A percentile compares a stretch with the other conserved stretches of the same genome.
Conservation (phyloP, 805 yeast genomes). For the Ogataea paradorogensis region DNA sequence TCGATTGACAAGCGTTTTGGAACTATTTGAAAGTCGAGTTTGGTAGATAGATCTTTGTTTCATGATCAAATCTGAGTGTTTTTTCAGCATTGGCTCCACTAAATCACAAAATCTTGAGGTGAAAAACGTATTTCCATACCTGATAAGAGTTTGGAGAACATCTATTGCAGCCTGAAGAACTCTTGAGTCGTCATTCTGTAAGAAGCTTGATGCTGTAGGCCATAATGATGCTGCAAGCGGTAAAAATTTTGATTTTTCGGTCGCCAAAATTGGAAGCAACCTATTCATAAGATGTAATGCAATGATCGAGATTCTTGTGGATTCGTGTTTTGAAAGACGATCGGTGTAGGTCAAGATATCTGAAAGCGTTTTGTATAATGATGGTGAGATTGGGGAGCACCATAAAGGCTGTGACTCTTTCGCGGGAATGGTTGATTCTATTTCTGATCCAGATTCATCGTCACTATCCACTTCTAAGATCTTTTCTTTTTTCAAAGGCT, state of each 20-base stretch:
- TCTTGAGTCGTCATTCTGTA: constrained; percentile 27
- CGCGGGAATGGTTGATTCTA: constrained; percentile 27
- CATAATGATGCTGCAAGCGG: constrained; percentile 54
- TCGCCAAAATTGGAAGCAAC: constrained; percentile 51
- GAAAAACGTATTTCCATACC: constrained; percentile 45
- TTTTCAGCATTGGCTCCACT: constrained; percentile 21
- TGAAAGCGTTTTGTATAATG: constrained; percentile 55
- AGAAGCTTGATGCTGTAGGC: constrained; percentile 39
- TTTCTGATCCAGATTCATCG: constrained; percentile 40
- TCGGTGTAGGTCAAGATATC: constrained; percentile 69
- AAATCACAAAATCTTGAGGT: constrained; percentile 45
- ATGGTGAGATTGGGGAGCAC: constrained; percentile 64
- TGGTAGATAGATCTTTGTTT: constrained; percentile 7
- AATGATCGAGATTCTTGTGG: constrained; percentile 52
- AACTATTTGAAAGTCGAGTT: background rate
- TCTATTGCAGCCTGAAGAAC: constrained; percentile 31
- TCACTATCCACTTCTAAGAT: constrained; percentile 31
- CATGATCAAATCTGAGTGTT: constrained; percentile 8
- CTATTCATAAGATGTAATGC: constrained; percentile 49
- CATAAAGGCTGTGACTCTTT: constrained; percentile 43
- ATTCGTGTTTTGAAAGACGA: constrained; percentile 62
- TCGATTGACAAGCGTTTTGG: constrained; percentile 9
- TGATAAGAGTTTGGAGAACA: constrained; percentile 28
- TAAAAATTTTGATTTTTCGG: constrained; percentile 41
- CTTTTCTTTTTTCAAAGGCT: constrained; percentile 21